These are phyloP conservation scores for Rhodotorula sp. DNA, from an alignment of 1,284 basidiomycete genomes.

Conservation along the genomic window DNA sequence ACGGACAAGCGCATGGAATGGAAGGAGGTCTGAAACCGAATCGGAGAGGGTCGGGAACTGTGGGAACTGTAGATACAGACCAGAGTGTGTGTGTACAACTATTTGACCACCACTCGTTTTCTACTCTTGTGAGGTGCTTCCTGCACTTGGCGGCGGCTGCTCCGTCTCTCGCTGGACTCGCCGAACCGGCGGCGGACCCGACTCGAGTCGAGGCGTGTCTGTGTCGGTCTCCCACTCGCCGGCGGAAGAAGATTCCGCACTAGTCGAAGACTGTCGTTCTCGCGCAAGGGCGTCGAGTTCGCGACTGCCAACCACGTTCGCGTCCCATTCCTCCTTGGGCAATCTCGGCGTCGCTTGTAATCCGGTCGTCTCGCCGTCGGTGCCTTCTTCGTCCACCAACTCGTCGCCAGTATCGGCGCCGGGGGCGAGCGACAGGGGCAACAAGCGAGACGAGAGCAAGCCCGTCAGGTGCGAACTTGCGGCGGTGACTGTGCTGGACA, in stretches of 20 bases:
- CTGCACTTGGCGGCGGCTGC: neutral
- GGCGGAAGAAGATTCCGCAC: neutral
- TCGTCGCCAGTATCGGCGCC: too few species aligned
- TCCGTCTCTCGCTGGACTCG: neutral
- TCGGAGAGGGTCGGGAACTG: neutral
- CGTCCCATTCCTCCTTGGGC: neutral
- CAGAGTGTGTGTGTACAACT: neutral
- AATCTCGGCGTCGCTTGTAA: neutral
- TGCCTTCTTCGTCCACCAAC: neutral
- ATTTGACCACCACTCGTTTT: neutral
- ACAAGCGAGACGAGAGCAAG: neutral
- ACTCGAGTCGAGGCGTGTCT: too few species aligned
- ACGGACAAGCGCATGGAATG: slow-evolving; percentile 53
- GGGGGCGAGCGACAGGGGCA: neutral
- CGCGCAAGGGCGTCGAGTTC: neutral
- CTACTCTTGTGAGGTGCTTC: too few species aligned
- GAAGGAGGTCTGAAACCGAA: slow-evolving; percentile 33
- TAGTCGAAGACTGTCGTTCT: neutral
- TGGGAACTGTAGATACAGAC: neutral
- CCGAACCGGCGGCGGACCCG: neutral
- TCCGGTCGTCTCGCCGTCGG: neutral
- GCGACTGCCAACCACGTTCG: neutral
- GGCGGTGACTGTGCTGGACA: neutral
- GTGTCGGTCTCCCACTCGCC: too few species aligned
- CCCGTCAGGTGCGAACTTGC: slow-evolving; percentile 2